A percentile compares a stretch with the other conserved stretches of the same genome.
Evolutionary conservation across 805 yeast genomes (phyloP).

Genomic region (Wickerhamiella parazyma): DNA sequence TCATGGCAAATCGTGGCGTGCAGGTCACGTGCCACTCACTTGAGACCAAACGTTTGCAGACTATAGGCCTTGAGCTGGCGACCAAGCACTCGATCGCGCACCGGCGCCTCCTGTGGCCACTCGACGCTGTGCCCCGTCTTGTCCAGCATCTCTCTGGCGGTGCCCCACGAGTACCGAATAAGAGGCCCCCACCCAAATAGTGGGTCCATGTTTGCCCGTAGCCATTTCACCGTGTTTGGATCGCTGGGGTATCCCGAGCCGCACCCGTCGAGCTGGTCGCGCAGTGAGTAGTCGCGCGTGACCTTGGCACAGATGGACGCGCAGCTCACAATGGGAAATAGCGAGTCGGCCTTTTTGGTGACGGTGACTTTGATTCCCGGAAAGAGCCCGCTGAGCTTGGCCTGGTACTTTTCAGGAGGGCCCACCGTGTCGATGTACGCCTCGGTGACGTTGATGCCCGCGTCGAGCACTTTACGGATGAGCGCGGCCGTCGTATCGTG

Average conservation of each 20-base stretch:
- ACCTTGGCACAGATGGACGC: slow-evolving; percentile 96
- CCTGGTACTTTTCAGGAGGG: slow-evolving; percentile 75
- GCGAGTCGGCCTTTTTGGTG: slow-evolving; percentile 86
- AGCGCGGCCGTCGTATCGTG: slow-evolving; percentile 83
- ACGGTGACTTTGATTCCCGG: slow-evolving; percentile 66
- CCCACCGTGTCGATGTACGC: slow-evolving; percentile 94
- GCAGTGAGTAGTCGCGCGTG: slow-evolving; percentile 62
- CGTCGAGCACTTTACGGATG: slow-evolving; percentile 48
- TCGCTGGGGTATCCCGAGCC: slow-evolving; percentile 97
- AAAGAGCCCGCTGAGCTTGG: slow-evolving; percentile 53
- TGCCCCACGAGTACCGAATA: slow-evolving; percentile 87
- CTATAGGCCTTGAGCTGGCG: background rate
- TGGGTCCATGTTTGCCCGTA: slow-evolving; percentile 45
- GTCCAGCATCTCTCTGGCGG: slow-evolving; percentile 60
- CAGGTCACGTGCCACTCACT: background rate
- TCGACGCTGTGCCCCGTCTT: slow-evolving; percentile 41
- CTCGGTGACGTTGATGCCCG: slow-evolving; percentile 52
- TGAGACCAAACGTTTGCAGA: background rate
- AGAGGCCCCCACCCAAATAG: slow-evolving; percentile 78
- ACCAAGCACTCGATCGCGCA: background rate
- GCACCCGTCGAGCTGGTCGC: slow-evolving; percentile 30
- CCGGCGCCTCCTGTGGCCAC: slow-evolving; percentile 39
- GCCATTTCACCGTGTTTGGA: slow-evolving; percentile 73
- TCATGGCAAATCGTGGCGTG: background rate
- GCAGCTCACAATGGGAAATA: slow-evolving; percentile 83